These are phyloP conservation scores for Metschnikowia proteae DNA, from an alignment of 805 yeast genomes.

Conservation along the genomic window DNA sequence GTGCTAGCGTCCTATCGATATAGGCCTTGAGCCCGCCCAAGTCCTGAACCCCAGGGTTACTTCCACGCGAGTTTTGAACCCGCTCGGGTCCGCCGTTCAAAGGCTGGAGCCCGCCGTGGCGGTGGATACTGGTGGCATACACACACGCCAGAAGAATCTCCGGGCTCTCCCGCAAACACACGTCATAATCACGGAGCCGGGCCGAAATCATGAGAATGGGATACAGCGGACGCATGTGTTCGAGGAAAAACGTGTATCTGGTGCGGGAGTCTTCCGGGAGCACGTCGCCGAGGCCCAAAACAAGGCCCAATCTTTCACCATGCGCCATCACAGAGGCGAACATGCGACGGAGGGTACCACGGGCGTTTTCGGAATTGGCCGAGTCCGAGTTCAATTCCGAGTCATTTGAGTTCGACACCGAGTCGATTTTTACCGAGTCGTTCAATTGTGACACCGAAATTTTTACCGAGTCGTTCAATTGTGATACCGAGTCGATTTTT, in stretches of 20 bases:
- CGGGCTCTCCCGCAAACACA: slow-evolving; percentile 41
- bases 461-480: background rate
- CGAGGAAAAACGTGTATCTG: slow-evolving; percentile 34
- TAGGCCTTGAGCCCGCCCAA: slow-evolving; percentile 32
- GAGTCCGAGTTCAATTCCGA: no score
- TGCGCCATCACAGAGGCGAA: background rate
- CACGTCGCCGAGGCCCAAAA: background rate
- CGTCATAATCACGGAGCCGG: slow-evolving; percentile 33
- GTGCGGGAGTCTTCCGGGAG: slow-evolving; percentile 27
- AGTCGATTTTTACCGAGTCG: no score
- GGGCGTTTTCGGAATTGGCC: no score
- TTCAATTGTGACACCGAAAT: background rate
- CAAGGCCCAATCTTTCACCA: background rate
- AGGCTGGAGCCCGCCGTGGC: slow-evolving; percentile 18
- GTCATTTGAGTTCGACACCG: no score
- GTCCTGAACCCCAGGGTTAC: no score
- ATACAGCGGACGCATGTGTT: slow-evolving; percentile 43
- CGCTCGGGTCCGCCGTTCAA: background rate
- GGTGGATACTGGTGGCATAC: slow-evolving; percentile 46
- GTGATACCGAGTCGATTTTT: no score
- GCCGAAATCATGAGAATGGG: slow-evolving; percentile 46
- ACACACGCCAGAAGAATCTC: slow-evolving; percentile 41
- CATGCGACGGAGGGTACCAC: background rate
- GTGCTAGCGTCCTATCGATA: slow-evolving; percentile 43
- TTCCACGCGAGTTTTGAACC: background rate